Evolutionary conservation across 192 early-diverging fungal species (phyloP).

Genomic region (Coemansia aciculifera): DNA sequence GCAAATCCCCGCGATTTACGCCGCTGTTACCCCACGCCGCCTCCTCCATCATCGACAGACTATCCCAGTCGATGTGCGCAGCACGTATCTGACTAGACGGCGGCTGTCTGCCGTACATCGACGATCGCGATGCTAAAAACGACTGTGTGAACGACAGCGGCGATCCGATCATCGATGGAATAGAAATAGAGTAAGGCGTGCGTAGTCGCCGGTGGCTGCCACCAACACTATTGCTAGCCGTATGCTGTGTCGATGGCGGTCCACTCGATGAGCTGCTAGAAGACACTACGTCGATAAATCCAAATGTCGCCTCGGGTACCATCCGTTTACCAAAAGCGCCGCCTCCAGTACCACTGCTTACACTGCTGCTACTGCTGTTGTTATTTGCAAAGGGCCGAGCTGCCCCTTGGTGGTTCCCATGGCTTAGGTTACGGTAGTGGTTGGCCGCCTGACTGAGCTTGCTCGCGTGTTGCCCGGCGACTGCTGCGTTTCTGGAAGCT

Average conservation of each 20-base stretch:
- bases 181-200: conserved; percentile 50
- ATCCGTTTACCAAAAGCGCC: conserved; percentile 13
- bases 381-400: not conserved
- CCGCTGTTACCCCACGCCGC: conserved; percentile 11
- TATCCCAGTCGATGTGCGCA: conserved; percentile 55
- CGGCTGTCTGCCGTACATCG: conserved; percentile 48
- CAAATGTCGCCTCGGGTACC: conserved; percentile 13
- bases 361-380: conserved; percentile 7
- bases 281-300: conserved; percentile 25
- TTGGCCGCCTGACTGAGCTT: conserved; percentile 1
- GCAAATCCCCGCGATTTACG: conserved; percentile 28
- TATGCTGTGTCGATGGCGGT: conserved; percentile 15
- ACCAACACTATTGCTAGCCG: conserved; percentile 10
- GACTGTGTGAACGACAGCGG: conserved; percentile 52
- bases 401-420: conserved; percentile 1
- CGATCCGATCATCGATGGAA: conserved; percentile 51
- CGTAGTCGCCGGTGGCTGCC: conserved; percentile 31
- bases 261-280: conserved; percentile 37
- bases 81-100: conserved; percentile 55
- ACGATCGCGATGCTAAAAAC: conserved; percentile 51
- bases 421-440: conserved; percentile 3
- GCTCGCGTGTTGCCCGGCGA: not conserved
- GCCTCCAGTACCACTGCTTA: conserved; percentile 12
- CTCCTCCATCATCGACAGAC: conserved; percentile 50
- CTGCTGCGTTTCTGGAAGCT: not conserved